Evolutionary conservation across 306 rosid species (phyloP), one percentile per base, ranked within the genome.

Genomic region (Boehmeria nivea): DNA sequence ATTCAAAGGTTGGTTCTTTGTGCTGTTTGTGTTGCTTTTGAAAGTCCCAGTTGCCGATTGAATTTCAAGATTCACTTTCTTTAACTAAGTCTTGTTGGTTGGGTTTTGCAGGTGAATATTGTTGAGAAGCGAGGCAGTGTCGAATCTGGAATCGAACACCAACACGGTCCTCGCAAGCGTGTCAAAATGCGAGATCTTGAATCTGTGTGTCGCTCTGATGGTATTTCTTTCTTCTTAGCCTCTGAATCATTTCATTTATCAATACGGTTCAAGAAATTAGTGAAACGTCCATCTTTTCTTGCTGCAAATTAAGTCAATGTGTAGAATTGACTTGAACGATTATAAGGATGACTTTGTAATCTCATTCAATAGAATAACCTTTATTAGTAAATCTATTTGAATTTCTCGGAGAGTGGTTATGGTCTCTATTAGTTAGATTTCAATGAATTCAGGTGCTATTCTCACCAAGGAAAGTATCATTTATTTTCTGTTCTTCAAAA

Each of bases 131-230:
- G 91, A 15, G 61, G 61, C 28, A 67, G 65, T 13, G 6, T 43
- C 18, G 68, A 63, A 12, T 57, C 75, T 20, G 83, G 58, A 37
- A 65, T 64, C 17, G 78, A 75, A 21, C 64, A 59, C 16, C 79
- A 67, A 0, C 45, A 9, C 11, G 38, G 66, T 69, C 68, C 72
- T 64, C 79, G 73, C 31, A 84, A 84, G 63, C 73, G 87, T 47
- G 70, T 78, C 43, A 91, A 87, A 73, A 80, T 80, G 73, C 82
- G 67, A 51, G 84, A 82, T 84, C 88, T 81, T 69, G 79, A 72
- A 19, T 70, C 91, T 12, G 60, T 84, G 24, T 72, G 78, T 69
- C 64, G 67, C 4, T 71, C 81, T 12, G 71, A 70, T 51, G 98
- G 98, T 87, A 73, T 27, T 42, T 62, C 24, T 20, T 22, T 31